Base-by-base conservation (phyloP, 139 green algal genomes). In the Chlorella sp. region DNA sequence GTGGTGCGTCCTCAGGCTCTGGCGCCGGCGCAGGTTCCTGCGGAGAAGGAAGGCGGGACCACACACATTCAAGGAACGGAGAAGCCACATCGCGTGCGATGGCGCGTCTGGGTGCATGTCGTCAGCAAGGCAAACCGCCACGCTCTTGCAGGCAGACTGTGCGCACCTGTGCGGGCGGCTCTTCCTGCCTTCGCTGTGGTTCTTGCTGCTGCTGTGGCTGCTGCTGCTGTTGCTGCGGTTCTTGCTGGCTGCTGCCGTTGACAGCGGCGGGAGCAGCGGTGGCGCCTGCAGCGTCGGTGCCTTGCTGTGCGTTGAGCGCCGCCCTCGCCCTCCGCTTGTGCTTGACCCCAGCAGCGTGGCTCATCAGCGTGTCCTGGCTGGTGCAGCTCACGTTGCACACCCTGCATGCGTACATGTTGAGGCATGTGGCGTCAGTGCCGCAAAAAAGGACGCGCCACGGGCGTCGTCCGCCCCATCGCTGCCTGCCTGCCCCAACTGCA, bases 351-450 rank as follows among this genome's bases (percentile, higher is more conserved):
- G 76, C 35, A 0, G 93, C 92, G 74, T 98, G 93, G 2, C 74
- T 80, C 31, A 89, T 50, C 33, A 98, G 81, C 2, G 91, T 97
- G 31, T 97, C 89, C 33, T 83, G 49, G 73, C 88, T 95, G 0
- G 93, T 98, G 83, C 88, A 95, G 29, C 50, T 89, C 27, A 98
- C 92, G 60, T 93, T 92, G 85, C 93, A 98, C 1, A 92, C 71
- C 17, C 72, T 84, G 79, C 73, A 82, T 50, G 42, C n/a, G n/a
- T n/a, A n/a, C n/a, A n/a, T n/a, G n/a, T n/a, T n/a, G n/a, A n/a
- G n/a, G n/a, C n/a, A n/a, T n/a, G n/a, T n/a, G n/a, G n/a, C n/a
- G n/a, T n/a, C n/a, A n/a, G n/a, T n/a, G n/a, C n/a, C n/a, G n/a
- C n/a, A n/a, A n/a, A n/a, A n/a, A n/a, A n/a, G n/a, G n/a, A n/a